Evolutionary conservation across 2,329 filamentous ascomycete species (phyloP), one percentile per base, ranked within the genome.

Genomic region (Aspergillus novoparasiticus): DNA sequence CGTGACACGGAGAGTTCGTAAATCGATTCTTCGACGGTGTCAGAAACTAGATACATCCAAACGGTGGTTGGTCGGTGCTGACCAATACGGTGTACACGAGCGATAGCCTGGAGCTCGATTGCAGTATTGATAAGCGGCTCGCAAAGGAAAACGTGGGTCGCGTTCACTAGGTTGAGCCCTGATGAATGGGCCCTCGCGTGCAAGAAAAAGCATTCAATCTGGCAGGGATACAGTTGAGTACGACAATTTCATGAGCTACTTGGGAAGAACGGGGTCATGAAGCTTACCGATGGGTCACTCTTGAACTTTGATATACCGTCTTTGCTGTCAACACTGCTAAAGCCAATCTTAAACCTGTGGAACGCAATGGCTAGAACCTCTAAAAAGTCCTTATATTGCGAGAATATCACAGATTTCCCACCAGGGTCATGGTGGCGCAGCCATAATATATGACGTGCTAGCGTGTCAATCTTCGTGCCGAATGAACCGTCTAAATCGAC

Each of bases 121-220:
- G 94, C 93, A 0, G 94, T 94, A 73, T 98, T 97, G 69, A 98
- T 88, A 4, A 98, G 82, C 2, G 95, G 95, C 74, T 99, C 95
- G 75, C 93, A 97, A 5, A 99, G 85, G 73, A 98, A 96, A 1
- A 98, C 93, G 73, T 98, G 93, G 55, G 89, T 97, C 5, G 94
- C 95, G 71, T 96, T 94, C 68, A 97, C 90, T 0, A 99, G 85
- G 65, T 96, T 98, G 34, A 99, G 83, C 0, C 95, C 95, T 1
- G 91, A 94, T 0, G 92, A 90, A 74, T 97, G 92, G 0, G 92
- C 91, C 68, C 93, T 91, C 6, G 94, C 94, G 73, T 97, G 93
- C 16, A 99, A 85, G 4, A 98, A 83, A 69, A 99, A 94, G 69
- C 91, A 94, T 75, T 97, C 93, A 6, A 90, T 75, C 80, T 82